phyloP scores from a whole-genome alignment of 1,284 basidiomycete genomes.

The Boletus sp. region DNA sequence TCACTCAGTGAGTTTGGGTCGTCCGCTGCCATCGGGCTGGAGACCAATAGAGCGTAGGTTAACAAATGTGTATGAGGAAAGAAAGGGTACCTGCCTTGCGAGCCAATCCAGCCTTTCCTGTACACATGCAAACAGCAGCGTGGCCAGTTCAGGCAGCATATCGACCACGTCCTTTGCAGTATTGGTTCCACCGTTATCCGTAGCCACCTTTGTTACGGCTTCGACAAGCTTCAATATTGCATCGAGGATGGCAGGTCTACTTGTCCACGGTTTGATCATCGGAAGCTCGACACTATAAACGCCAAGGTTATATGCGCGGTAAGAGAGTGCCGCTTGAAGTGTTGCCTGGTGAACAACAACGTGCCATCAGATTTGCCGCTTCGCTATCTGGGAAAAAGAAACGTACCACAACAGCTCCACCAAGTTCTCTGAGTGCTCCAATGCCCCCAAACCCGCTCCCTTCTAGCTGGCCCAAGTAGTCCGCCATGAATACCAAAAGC shows the following conservation, averaged over 20 bases:
- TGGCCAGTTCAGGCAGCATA: conserved; percentile 70
- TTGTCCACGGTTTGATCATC: conserved; percentile 86
- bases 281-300: conserved; percentile 80
- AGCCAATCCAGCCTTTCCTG: conserved; percentile 76
- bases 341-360: conserved; percentile 55
- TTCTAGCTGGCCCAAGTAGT: conserved; percentile 38
- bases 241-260: conserved; percentile 66
- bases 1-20: conserved; percentile 55
- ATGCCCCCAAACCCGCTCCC: conserved; percentile 29
- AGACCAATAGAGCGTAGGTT: conserved; percentile 3
- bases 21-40: conserved; percentile 50
- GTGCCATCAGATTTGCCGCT: not conserved
- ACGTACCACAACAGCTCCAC: conserved; percentile 65
- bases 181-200: conserved; percentile 24
- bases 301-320: conserved; percentile 69
- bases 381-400: not conserved
- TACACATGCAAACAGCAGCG: conserved; percentile 70
- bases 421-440: conserved; percentile 37
- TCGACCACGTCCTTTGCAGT: conserved; percentile 54
- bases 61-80: conserved; percentile 2
- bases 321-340: conserved; percentile 72
- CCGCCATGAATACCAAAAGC: conserved; percentile 57
- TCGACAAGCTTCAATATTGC: conserved; percentile 76
- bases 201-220: conserved; percentile 53
- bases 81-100: conserved; percentile 50